phyloP scores from a whole-genome alignment of 129 eudicot genomes.

The Arctium minus region DNA sequence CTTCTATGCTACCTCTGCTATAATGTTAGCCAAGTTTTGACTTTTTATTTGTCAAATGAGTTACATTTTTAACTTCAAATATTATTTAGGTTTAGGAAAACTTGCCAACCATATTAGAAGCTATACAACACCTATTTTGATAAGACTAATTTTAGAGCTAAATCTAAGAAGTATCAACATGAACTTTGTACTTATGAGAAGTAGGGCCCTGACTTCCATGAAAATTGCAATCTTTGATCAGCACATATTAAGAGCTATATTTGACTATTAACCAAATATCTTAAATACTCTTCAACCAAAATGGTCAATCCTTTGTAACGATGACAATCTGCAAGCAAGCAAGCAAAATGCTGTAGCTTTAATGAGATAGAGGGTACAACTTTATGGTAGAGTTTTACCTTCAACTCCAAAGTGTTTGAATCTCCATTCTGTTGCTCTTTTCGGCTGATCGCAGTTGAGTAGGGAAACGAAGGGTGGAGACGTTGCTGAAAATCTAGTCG shows the following conservation, averaged over 20 bases:
- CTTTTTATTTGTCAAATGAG: background rate
- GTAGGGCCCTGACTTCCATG: background rate
- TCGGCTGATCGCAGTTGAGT: conserved; percentile 49
- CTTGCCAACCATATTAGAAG: background rate
- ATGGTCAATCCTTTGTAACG: background rate
- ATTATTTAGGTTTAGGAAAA: background rate
- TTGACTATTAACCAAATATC: background rate
- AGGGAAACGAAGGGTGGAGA: conserved; percentile 66
- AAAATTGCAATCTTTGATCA: background rate
- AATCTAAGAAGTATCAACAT: background rate
- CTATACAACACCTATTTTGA: background rate
- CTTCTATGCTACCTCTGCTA: too few relatives aligned
- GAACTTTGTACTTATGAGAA: background rate
- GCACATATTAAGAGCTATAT: background rate
- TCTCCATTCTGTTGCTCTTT: background rate
- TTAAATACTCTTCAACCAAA: conserved; percentile 1
- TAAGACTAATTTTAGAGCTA: background rate
- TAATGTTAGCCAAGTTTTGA: background rate
- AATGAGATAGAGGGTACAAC: background rate
- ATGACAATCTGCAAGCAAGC: background rate
- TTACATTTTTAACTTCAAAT: background rate
- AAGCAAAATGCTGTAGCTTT: background rate
- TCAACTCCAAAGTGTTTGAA: background rate
- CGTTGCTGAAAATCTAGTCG: conserved; percentile 62
- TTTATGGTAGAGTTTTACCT: background rate